phyloP scores from a whole-genome alignment of 352 stramenopile genomes.

The Globisporangium middletonii region DNA sequence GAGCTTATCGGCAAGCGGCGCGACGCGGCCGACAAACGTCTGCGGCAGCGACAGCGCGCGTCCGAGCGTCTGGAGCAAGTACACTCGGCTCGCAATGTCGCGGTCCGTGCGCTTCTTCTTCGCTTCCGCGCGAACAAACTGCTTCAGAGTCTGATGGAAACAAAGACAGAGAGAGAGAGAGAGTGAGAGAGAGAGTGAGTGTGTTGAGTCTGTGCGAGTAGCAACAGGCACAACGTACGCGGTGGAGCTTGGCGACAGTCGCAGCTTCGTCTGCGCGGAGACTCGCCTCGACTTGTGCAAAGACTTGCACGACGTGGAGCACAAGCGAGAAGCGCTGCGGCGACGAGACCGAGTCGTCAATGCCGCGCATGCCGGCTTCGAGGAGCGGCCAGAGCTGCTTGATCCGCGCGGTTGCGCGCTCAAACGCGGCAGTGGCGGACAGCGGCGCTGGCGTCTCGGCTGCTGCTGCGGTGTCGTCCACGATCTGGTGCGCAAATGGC shows the following conservation, averaged over 20 bases:
- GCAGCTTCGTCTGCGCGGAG: constrained; percentile 28
- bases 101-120: constrained; percentile 39
- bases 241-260: constrained; percentile 31
- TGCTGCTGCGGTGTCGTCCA: constrained; percentile 4
- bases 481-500: constrained; percentile 33
- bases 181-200: too few relatives aligned
- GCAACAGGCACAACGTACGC: constrained; percentile 13
- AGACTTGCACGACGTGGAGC: constrained; percentile 56
- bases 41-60: constrained; percentile 31
- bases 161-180: too few relatives aligned
- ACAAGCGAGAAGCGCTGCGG: constrained; percentile 64
- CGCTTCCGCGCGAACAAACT: constrained; percentile 46
- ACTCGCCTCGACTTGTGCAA: constrained; percentile 43
- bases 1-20: constrained; percentile 38
- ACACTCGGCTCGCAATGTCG: constrained; percentile 33
- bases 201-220: too few relatives aligned
- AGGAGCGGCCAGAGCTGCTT: constrained; percentile 52
- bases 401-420: constrained; percentile 26
- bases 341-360: constrained; percentile 43
- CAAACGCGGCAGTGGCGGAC: constrained; percentile 22
- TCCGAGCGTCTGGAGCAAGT: constrained; percentile 42
- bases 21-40: constrained; percentile 28
- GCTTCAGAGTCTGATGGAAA: constrained; percentile 29
- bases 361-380: constrained; percentile 24
- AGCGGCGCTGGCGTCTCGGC: neutral